A percentile compares a stretch with the other conserved stretches of the same genome.
Conservation (phyloP, 1,284 basidiomycete genomes). For the Ustilago cynodontis region DNA sequence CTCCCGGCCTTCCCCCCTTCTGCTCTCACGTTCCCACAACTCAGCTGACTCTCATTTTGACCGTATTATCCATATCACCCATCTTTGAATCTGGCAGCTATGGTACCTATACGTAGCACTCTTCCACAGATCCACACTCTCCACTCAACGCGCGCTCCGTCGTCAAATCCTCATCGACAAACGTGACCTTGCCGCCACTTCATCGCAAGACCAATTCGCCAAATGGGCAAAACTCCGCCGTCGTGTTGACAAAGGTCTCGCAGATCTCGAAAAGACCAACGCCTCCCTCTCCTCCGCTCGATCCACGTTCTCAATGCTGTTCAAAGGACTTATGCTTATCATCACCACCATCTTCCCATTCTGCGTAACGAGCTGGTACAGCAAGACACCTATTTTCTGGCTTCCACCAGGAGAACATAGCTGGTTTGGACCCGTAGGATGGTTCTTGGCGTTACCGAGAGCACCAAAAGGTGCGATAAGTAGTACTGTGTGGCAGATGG, state of each 20-base stretch:
- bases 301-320: conserved; percentile 53
- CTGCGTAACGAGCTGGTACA: conserved; percentile 62
- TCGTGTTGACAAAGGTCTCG: conserved; percentile 90
- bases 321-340: conserved; percentile 60
- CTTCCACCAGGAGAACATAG: conserved; percentile 56
- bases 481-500: conserved; percentile 53
- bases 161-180: conserved; percentile 75
- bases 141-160: conserved; percentile 44
- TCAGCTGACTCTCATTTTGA: conserved; percentile 1
- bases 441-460: conserved; percentile 56
- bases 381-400: conserved; percentile 68
- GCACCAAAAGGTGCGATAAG: conserved; percentile 57
- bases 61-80: not conserved
- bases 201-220: conserved; percentile 96
- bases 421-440: conserved; percentile 64
- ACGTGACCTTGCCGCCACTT: conserved; percentile 87
- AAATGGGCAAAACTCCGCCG: conserved; percentile 96
- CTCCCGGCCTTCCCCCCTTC: not conserved
- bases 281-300: conserved; percentile 37
- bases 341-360: conserved; percentile 64
- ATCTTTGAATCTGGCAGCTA: conserved; percentile 10
- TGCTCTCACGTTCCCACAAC: not conserved
- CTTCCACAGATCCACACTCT: conserved; percentile 45
- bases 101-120: conserved; percentile 39
- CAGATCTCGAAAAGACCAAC: conserved; percentile 89